phyloP scores from a whole-genome alignment of 1,284 basidiomycete genomes.

The Tylopilus sp. region DNA sequence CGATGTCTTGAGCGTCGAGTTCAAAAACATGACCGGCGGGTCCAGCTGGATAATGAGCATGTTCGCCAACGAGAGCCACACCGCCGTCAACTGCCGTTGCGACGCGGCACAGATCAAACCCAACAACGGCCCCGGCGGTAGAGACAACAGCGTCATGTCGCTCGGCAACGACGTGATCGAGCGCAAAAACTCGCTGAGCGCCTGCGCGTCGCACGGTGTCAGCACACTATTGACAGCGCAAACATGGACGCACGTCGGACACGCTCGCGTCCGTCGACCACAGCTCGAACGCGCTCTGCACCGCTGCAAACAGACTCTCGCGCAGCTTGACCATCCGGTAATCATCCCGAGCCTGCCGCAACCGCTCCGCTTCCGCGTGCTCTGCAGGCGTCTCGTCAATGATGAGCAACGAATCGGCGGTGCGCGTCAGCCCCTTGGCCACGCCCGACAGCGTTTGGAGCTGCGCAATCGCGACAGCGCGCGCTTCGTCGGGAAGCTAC shows the following conservation, averaged over 20 bases:
- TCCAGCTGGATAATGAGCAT: conserved; percentile 79
- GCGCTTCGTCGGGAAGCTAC: conserved; percentile 70
- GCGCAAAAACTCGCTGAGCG: conserved; percentile 77
- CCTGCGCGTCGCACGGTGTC: conserved; percentile 42
- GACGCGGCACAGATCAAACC: conserved; percentile 75
- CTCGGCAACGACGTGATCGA: conserved; percentile 72
- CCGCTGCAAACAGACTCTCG: conserved; percentile 57
- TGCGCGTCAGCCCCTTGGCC: conserved; percentile 79
- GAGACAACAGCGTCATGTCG: conserved; percentile 74
- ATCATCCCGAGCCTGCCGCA: conserved; percentile 64
- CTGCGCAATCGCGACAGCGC: conserved; percentile 59
- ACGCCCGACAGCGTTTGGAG: conserved; percentile 79
- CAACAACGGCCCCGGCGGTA: conserved; percentile 76
- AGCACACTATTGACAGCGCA: not conserved
- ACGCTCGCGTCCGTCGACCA: conserved; percentile 78
- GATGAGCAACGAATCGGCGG: conserved; percentile 65
- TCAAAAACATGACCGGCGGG: conserved; percentile 56
- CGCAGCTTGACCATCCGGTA: conserved; percentile 62
- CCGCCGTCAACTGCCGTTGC: conserved; percentile 70
- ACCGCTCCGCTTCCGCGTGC: conserved; percentile 49
- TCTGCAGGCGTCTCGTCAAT: conserved; percentile 57
- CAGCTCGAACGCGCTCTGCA: conserved; percentile 62
- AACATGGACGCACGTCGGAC: conserved; percentile 61
- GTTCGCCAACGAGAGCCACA: conserved; percentile 80
- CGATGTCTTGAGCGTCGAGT: conserved; percentile 42